Evolutionary conservation across 495 filamentous ascomycete genomes (phyloP).

Genomic region (Pseudomonodictys pantanalensis): DNA sequence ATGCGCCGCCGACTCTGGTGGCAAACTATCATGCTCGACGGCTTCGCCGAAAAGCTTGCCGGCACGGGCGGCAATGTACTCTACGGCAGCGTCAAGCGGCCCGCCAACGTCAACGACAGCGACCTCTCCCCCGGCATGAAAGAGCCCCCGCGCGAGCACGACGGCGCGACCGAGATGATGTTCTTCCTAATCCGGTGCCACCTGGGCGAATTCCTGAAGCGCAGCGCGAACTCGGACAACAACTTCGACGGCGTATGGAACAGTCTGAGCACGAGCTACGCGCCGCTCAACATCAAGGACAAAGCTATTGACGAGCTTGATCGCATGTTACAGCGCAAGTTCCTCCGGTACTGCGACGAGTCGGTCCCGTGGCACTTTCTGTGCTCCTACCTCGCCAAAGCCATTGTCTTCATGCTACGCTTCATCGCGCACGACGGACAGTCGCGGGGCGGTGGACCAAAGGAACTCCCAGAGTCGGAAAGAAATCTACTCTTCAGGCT

Average conservation of each 20-base stretch:
- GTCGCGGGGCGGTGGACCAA: background rate
- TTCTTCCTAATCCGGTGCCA: conserved; percentile 59
- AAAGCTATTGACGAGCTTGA: conserved; percentile 43
- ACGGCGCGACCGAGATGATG: conserved; percentile 66
- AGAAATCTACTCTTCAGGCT: conserved; percentile 23
- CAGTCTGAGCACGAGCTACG: conserved; percentile 35
- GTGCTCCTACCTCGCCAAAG: conserved; percentile 15
- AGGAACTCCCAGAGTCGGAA: conserved; percentile 25
- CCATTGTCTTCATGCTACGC: conserved; percentile 25
- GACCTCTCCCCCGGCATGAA: conserved; percentile 47
- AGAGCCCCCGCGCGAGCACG: conserved; percentile 46
- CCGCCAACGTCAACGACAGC: conserved; percentile 46
- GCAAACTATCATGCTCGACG: conserved; percentile 37
- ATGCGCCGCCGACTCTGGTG: conserved; percentile 43
- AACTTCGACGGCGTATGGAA: conserved; percentile 41
- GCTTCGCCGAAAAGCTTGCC: conserved; percentile 27
- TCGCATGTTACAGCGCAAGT: conserved; percentile 49
- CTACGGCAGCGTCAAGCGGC: conserved; percentile 45
- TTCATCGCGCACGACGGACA: conserved; percentile 29
- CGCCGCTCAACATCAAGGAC: conserved; percentile 51
- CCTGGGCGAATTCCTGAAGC: conserved; percentile 48
- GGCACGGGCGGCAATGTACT: conserved; percentile 12
- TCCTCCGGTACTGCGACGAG: conserved; percentile 56
- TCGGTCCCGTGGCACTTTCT: conserved; percentile 61
- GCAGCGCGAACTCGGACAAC: conserved; percentile 30